Evolutionary conservation across 768 basidiomycete genomes (phyloP).

Genomic region (Pleurotus tuoliensis): DNA sequence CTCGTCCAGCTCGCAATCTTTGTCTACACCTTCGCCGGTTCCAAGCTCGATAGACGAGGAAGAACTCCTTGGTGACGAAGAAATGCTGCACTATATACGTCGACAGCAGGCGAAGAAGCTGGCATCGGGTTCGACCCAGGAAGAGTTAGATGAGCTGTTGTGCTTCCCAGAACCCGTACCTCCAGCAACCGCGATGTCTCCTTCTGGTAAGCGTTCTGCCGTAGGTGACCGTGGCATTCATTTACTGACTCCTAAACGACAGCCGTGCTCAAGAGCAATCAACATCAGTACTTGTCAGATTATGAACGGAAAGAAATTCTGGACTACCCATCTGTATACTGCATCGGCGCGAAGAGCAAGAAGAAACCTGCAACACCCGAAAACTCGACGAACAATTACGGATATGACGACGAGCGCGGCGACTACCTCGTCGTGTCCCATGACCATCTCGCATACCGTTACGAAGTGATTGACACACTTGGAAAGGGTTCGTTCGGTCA

Average conservation of each 20-base stretch:
- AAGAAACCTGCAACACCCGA: conserved; percentile 81
- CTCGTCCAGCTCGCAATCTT: conserved; percentile 68
- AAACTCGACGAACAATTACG: conserved; percentile 78
- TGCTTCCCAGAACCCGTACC: conserved; percentile 89
- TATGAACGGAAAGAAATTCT: conserved; percentile 91
- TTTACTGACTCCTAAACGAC: conserved; percentile 12
- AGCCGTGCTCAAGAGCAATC: conserved; percentile 67
- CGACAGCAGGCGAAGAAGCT: conserved; percentile 87
- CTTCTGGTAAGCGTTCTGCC: conserved; percentile 54
- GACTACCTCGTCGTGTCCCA: conserved; percentile 89
- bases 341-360: conserved; percentile 69
- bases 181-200: conserved; percentile 61
- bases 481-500: conserved; percentile 99
- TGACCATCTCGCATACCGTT: conserved; percentile 97
- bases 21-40: conserved; percentile 83
- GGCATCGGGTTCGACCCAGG: conserved; percentile 77
- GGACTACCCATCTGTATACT: conserved; percentile 84
- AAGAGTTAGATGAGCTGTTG: conserved; percentile 83
- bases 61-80: conserved; percentile 87
- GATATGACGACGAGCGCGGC: conserved; percentile 97
- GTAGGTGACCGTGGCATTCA: not conserved
- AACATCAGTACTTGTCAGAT: conserved; percentile 71
- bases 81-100: conserved; percentile 93
- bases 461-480: conserved; percentile 87
- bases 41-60: conserved; percentile 80